Conservation (phyloP, 352 stramenopile genomes). For the Chrysophaeum taylorii region DNA sequence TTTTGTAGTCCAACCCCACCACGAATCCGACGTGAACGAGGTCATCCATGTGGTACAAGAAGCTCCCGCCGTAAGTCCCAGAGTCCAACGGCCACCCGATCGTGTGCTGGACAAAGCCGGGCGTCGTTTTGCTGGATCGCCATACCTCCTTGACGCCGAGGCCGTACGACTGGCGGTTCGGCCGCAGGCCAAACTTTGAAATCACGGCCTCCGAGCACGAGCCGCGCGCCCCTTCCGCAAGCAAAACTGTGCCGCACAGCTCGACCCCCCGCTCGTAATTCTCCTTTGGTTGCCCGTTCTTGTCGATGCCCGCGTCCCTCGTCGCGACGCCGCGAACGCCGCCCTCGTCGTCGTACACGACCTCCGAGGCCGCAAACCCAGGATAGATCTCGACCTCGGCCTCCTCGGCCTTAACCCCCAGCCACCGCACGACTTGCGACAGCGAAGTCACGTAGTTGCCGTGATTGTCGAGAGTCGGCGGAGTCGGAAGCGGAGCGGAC, state of each 20-base stretch:
- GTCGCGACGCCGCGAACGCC: constrained; percentile 85
- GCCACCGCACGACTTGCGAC: constrained; percentile 88
- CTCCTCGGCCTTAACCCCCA: constrained; percentile 89
- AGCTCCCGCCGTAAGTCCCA: constrained; percentile 92
- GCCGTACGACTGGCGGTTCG: constrained; percentile 91
- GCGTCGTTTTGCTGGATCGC: constrained; percentile 75
- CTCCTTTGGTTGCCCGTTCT: constrained; percentile 83
- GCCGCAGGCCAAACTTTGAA: constrained; percentile 83
- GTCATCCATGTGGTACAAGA: constrained; percentile 88
- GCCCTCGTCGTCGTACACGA: constrained; percentile 49
- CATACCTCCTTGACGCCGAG: constrained; percentile 98
- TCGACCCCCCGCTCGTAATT: constrained; percentile 96
- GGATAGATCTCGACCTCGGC: constrained; percentile 97
- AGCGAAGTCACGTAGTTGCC: constrained; percentile 97
- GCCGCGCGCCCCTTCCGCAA: constrained; percentile 92
- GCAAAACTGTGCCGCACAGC: constrained; percentile 86
- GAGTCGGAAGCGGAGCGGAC: constrained; percentile 77
- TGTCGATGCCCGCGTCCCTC: constrained; percentile 92
- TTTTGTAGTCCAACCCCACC: constrained; percentile 96
- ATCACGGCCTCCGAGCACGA: constrained; percentile 94
- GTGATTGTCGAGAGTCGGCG: constrained; percentile 89
- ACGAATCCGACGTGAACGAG: constrained; percentile 88
- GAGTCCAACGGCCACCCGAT: constrained; percentile 90
- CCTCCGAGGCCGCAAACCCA: constrained; percentile 87
- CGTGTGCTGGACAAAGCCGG: constrained; percentile 93